Percentiles rank a stretch among this genome's conserved stretches.
Evolutionary conservation across 257 asterid species (phyloP).

Genomic region (Echites panduratus): DNA sequence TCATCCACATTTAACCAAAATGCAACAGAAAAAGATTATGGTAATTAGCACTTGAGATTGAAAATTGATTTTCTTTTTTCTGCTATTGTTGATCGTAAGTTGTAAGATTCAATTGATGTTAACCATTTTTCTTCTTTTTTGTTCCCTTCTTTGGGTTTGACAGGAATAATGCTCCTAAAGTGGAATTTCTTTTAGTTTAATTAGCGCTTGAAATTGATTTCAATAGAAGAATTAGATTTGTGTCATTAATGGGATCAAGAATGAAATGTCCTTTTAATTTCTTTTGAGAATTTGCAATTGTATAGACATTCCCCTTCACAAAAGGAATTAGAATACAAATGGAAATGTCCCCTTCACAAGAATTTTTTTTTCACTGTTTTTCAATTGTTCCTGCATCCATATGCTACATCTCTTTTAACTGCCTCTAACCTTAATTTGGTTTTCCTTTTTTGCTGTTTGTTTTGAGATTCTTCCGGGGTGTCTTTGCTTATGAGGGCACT

Average conservation of each 20-base stretch:
- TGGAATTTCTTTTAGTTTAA: neutral
- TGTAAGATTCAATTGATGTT: neutral
- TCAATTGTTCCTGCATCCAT: neutral
- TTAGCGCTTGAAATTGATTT: neutral
- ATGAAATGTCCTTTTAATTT: neutral
- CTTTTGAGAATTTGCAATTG: too few relatives aligned
- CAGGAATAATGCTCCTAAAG: neutral
- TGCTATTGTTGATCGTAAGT: neutral
- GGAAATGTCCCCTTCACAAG: too few relatives aligned
- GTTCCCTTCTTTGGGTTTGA: neutral
- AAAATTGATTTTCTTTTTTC: too few relatives aligned
- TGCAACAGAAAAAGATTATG: too few relatives aligned
- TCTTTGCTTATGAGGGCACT: constrained; percentile 53
- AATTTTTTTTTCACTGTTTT: neutral
- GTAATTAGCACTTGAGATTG: too few relatives aligned
- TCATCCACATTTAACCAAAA: too few relatives aligned
- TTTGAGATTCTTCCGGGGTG: constrained; percentile 21
- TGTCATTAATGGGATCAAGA: neutral
- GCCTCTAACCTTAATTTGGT: constrained; percentile 13
- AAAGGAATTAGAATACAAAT: too few relatives aligned
- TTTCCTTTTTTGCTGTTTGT: constrained; percentile 34
- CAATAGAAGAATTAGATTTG: neutral
- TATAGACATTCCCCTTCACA: too few relatives aligned
- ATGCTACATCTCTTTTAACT: constrained; percentile 2
- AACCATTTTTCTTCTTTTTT: neutral